A percentile compares a stretch with the other conserved stretches of the same genome.
Evolutionary conservation across 2,329 filamentous ascomycete genomes (phyloP).

Genomic region (Xylariaceae sp.): DNA sequence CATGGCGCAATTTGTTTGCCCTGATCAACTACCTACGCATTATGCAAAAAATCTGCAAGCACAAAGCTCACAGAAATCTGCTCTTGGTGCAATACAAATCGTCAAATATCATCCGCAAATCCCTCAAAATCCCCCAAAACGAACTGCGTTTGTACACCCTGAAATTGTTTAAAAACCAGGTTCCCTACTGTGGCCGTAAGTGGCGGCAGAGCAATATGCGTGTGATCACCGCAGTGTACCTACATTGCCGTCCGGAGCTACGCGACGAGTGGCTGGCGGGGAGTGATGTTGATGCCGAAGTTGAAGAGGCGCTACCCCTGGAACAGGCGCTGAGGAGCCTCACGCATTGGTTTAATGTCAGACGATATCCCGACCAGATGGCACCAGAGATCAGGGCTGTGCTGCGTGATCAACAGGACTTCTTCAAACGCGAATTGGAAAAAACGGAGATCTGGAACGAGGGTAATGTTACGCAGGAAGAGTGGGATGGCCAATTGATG

Average conservation of each 20-base stretch:
- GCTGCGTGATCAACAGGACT: constrained; percentile 72
- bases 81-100: constrained; percentile 95
- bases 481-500: constrained; percentile 5
- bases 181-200: constrained; percentile 95
- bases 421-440: constrained; percentile 75
- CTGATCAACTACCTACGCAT: constrained; percentile 93
- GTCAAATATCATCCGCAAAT: constrained; percentile 85
- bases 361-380: constrained; percentile 78
- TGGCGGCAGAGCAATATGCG: constrained; percentile 99
- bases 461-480: constrained; percentile 4
- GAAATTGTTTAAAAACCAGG: constrained; percentile 98
- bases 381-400: constrained; percentile 55
- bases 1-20: constrained; percentile 91
- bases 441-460: constrained; percentile 58
- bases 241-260: constrained; percentile 88
- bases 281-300: constrained; percentile 86
- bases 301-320: constrained; percentile 86
- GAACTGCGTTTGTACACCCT: constrained; percentile 89
- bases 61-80: constrained; percentile 91
- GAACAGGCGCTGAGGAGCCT: constrained; percentile 87
- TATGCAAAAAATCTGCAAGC: constrained; percentile 95
- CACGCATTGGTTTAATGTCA: constrained; percentile 92
- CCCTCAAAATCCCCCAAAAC: constrained; percentile 84
- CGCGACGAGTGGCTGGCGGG: constrained; percentile 94
- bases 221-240: constrained; percentile 93